Base-by-base conservation (phyloP, 257 asterid species). In the Lycium ferocissimum region DNA sequence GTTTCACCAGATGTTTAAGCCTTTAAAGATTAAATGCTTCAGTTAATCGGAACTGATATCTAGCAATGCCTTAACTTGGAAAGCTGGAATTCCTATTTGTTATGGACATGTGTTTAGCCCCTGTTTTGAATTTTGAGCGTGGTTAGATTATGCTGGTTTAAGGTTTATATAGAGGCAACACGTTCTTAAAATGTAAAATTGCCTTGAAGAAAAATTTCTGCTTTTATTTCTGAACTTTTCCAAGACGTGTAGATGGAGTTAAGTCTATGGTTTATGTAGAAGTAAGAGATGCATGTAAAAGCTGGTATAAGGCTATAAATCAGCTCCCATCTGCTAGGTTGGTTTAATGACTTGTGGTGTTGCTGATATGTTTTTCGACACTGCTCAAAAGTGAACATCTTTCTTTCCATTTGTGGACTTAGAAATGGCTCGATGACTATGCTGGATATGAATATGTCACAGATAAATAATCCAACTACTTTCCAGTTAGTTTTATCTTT, bases 281-380 rank as follows among this genome's bases (percentile, higher is more conserved):
- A 71, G 79, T 71, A 43, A 71, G 54, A 18, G 80, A 72, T 72
- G 80, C n/a, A 14, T 10, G 15, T 72, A 9, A 72, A 45, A 72
- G 57, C 38, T 45, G 58, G 58, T n/a, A 13, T 45, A 2, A 72
- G 18, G 15, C 58, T 45, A 18, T n/a, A 45, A 72, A 72, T 72
- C 58, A 45, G 11, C 18, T 72, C 14, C 37, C n/a, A 71, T 26
- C 57, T 70, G 79, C 1, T 40, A 2, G 54, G 35, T 69, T 38
- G 26, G 15, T 69, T 40, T 70, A 40, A 6, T 70, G 54, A 18
- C 15, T 17, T 40, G 54, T 40, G 79, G 7, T 70, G 26, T 70
- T 71, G 56, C 79, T 70, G 6, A 17, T 70, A 70, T 72, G 57
- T 5, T 43, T 72, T 72, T 10, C 37, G 6, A 9, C 38, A n/a